Base-by-base conservation (phyloP, 1,284 basidiomycete genomes). In the Leucoagaricus sp. region DNA sequence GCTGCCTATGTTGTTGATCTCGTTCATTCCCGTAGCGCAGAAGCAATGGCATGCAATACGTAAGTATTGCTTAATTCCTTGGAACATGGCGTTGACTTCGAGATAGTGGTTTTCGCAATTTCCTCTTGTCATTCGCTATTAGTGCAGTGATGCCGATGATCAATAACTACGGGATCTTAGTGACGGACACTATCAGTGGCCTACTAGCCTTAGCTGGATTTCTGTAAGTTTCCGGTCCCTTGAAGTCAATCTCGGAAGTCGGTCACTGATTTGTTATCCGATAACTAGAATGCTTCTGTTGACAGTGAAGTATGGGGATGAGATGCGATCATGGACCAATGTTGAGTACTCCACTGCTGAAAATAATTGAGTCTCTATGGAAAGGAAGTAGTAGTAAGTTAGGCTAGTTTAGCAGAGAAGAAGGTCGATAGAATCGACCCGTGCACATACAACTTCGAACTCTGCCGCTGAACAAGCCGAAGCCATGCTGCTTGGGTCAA, bases 151-250 rank as follows among this genome's bases (percentile, higher is more conserved):
- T 86, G 4, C 84, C 86, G 0, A 67, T 80, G 36, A 73, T 86
- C 52, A 68, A 85, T 25, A 64, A 60, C 0, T 76, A 86, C 26
- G 84, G 86, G 8, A 74, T 85, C n/a, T 77, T 78, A 0, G 70
- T 69, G 57, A 85, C 85, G 0, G 76, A 83, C 66, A 75, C 74
- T 0, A 63, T 82, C 12, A 68, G 78, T 0, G 79, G 80, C 0
- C 46, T 69, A 5, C 55, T 82, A 5, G 73, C 72, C 2, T 71
- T 78, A 69, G 2, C 77, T 1, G 81, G 79, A n/a, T 81, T 75
- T 60, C 66, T 62, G 81, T 82, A 77, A 21, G 41, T 29, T 53
- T 41, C 28, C 9, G 28, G 15, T 28, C n/a, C 23, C 26, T 19
- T 31, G 12, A 7, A 7, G 28, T 29, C 1, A 9, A 10, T 57